These are phyloP conservation scores for Grifola frondosa DNA, from an alignment of 1,284 basidiomycete species.

Conservation along the genomic window DNA sequence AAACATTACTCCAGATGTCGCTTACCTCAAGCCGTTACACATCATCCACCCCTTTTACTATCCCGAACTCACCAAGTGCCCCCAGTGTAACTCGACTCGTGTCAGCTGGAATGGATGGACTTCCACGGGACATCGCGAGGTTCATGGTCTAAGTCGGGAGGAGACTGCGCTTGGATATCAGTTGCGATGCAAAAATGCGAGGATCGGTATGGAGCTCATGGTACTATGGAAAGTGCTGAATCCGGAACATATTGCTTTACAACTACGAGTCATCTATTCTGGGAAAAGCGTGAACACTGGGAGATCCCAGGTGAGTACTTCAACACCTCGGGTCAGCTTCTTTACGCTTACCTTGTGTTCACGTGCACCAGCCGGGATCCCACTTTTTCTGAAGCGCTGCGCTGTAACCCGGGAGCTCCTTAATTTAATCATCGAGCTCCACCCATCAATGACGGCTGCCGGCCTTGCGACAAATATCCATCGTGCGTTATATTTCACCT, in stretches of 20 bases:
- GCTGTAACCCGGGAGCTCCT: conserved; percentile 1
- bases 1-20: conserved; percentile 2
- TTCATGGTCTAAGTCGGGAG: conserved; percentile 13
- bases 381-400: conserved; percentile 3
- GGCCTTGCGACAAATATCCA: not conserved
- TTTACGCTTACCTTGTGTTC: not conserved
- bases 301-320: conserved; percentile 8
- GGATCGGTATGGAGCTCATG: conserved; percentile 7
- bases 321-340: too few species aligned
- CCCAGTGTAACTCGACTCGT: conserved; percentile 8
- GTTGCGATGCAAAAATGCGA: conserved; percentile 18
- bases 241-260: conserved; percentile 8
- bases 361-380: not conserved
- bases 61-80: conserved; percentile 12
- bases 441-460: not conserved
- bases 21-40: conserved; percentile 17
- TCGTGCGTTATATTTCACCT: too few species aligned
- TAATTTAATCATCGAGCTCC: conserved; percentile 2
- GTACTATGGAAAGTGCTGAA: too few species aligned
- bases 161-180: conserved; percentile 19
- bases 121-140: conserved; percentile 12
- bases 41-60: conserved; percentile 22
- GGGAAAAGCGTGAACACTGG: conserved; percentile 12
- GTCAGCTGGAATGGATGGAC: conserved; percentile 13
- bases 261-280: conserved; percentile 13